Evolutionary conservation across 176 grass and related monocot genomes (phyloP), one percentile per base, ranked within the genome.

Genomic region (Avena atlantica): DNA sequence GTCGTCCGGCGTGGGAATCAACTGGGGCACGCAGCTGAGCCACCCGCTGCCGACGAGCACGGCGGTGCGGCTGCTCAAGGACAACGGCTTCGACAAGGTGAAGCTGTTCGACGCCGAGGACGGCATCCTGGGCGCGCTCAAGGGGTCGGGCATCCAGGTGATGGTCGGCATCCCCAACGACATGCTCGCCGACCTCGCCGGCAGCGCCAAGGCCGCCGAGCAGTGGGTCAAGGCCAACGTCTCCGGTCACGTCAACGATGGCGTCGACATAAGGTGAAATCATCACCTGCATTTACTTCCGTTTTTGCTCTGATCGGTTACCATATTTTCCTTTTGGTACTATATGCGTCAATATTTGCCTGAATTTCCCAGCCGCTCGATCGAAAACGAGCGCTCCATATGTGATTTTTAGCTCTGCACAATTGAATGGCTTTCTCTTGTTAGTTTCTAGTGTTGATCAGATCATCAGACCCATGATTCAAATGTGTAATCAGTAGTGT

Each of bases 121-220:
- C 27, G 7, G n/a, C 81, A 79, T 89, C 81, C 89, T 97, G 24
- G 3, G 60, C 60, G 87, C 90, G 80, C 89, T 97, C 65, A 83
- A 12, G 71, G 86, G 88, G 13, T 89, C 83, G 0, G 84, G 92
- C 12, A 68, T 97, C 53, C 92, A 97, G 86, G 95, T 97, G 81
- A 97, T 97, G 92, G 90, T 97, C 21, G 95, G 95, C 36, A 97
- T 97, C 81, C 95, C 95, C 14, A 97, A 97, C 61, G 95, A 92
- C 70, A 81, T 92, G 86, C 92, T 97, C 51, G 51, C 82, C 31
- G 84, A 51, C 72, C 87, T 97, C 75, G 86, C 90, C 20, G 77
- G 15, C 48, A 55, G 84, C 78, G 78, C 50, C 34, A 94, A 84
- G 57, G 65, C 70, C 15, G 95, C 95, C 69, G 92, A 94, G 45